These are phyloP conservation scores for Mycena galopus DNA, from an alignment of 768 basidiomycete species.

Conservation along the genomic window DNA sequence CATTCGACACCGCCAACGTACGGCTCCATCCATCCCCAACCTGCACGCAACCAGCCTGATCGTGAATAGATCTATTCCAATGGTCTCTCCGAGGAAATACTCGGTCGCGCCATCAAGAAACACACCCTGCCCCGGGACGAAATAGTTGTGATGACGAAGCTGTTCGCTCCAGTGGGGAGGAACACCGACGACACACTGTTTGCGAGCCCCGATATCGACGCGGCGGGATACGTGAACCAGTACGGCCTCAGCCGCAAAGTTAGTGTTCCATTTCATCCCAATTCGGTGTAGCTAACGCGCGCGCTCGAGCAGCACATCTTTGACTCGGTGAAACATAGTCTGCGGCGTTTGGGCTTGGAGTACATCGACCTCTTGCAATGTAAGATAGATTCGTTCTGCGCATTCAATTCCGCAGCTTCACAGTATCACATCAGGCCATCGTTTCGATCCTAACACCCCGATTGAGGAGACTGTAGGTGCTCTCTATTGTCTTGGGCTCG, in stretches of 20 bases:
- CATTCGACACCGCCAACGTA: constrained; percentile 52
- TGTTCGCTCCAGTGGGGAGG: constrained; percentile 42
- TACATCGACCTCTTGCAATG: too few species aligned
- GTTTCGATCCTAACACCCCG: too few species aligned
- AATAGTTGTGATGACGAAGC: constrained; percentile 60
- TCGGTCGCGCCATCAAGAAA: constrained; percentile 54
- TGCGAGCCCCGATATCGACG: constrained; percentile 46
- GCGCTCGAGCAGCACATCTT: too few species aligned
- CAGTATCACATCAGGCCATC: too few species aligned
- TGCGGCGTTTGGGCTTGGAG: too few species aligned
- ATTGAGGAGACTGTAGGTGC: too few species aligned
- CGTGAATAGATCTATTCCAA: constrained; percentile 10
- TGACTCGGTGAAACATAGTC: too few species aligned
- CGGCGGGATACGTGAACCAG: constrained; percentile 58
- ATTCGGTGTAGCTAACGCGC: too few species aligned
- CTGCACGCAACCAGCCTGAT: neutral
- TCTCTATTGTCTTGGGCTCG: too few species aligned
- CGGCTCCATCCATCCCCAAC: neutral
- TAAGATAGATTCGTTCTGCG: too few species aligned
- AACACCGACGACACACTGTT: constrained; percentile 50
- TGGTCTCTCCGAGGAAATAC: constrained; percentile 53
- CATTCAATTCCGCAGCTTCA: too few species aligned
- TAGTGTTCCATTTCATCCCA: too few species aligned
- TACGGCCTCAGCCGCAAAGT: constrained; percentile 62
- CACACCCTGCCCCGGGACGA: constrained; percentile 53